Evolutionary conservation across 495 filamentous ascomycete genomes (phyloP).

Genomic region (Neurospora hispaniola): DNA sequence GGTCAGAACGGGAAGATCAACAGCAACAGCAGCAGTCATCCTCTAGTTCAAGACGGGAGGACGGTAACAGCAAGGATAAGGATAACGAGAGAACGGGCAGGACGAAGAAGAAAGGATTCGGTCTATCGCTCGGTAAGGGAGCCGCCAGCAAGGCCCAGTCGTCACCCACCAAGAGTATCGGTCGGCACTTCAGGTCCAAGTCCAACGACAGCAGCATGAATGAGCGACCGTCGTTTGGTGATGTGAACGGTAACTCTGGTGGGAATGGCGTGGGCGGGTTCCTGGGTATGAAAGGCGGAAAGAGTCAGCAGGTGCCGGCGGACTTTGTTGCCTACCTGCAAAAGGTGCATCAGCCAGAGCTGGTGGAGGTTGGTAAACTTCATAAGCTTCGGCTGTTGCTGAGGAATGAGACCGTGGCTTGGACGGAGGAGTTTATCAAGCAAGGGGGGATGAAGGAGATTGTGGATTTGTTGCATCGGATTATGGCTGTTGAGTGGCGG

Average conservation of each 20-base stretch:
- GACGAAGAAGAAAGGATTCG: constrained; percentile 59
- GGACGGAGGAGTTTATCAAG: constrained; percentile 85
- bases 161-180: constrained; percentile 39
- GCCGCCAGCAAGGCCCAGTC: constrained; percentile 27
- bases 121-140: constrained; percentile 62
- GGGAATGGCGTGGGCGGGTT: not conserved
- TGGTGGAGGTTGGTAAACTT: constrained; percentile 81
- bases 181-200: constrained; percentile 40
- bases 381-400: constrained; percentile 88
- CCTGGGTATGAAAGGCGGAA: constrained; percentile 19
- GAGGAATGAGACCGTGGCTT: constrained; percentile 87
- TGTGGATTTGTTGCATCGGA: constrained; percentile 73
- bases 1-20: not conserved
- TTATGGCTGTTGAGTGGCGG: constrained; percentile 95
- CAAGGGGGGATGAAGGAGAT: constrained; percentile 90
- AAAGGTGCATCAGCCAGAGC: constrained; percentile 65
- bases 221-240: constrained; percentile 34
- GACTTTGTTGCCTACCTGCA: constrained; percentile 76
- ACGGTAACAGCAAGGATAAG: constrained; percentile 21
- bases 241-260: not conserved
- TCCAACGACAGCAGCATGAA: constrained; percentile 41
- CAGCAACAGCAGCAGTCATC: not conserved
- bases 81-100: constrained; percentile 14
- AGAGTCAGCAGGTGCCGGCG: constrained; percentile 48
- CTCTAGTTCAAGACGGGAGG: not conserved